phyloP scores from a whole-genome alignment of 2,329 filamentous ascomycete genomes.

The Xylariaceae sp. region DNA sequence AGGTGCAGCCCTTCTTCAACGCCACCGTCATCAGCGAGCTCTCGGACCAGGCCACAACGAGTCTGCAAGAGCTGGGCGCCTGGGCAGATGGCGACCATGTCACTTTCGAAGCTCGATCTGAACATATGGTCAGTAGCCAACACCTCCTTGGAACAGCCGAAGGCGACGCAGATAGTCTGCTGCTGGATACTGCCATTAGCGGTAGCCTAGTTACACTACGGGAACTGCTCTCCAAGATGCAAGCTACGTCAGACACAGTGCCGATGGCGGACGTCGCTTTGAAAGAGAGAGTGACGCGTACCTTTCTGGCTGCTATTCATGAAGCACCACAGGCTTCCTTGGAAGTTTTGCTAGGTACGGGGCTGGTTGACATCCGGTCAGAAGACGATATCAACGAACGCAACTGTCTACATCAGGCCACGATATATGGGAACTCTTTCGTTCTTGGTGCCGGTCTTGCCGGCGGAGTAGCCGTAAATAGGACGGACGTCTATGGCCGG shows the following conservation, averaged over 20 bases:
- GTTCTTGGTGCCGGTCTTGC: slow-evolving; percentile 71
- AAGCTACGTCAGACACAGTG: slow-evolving; percentile 40
- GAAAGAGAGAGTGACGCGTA: slow-evolving; percentile 74
- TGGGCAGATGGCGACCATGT: slow-evolving; percentile 97
- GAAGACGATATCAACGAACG: slow-evolving; percentile 97
- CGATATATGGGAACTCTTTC: slow-evolving; percentile 79
- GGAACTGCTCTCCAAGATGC: slow-evolving; percentile 73
- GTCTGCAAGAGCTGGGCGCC: slow-evolving; percentile 84
- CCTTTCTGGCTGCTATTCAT: slow-evolving; percentile 83
- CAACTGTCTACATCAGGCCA: slow-evolving; percentile 93
- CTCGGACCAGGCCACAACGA: slow-evolving; percentile 95
- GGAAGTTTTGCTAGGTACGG: slow-evolving; percentile 68
- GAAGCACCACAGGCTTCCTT: slow-evolving; percentile 75
- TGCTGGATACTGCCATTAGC: slow-evolving; percentile 77
- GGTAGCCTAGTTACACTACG: slow-evolving; percentile 71
- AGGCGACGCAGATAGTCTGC: slow-evolving; percentile 78
- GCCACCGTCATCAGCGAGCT: slow-evolving; percentile 93
- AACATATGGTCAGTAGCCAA: slow-evolving; percentile 59
- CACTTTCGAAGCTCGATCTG: slow-evolving; percentile 58
- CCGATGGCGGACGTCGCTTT: slow-evolving; percentile 43
- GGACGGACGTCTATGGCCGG: slow-evolving; percentile 87
- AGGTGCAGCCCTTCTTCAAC: slow-evolving; percentile 98
- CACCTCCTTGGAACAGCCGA: slow-evolving; percentile 70
- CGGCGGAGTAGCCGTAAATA: slow-evolving; percentile 66
- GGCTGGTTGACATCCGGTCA: slow-evolving; percentile 79